Conservation (phyloP, 2,329 filamentous ascomycete species). For the Stemphylium vesicarium region DNA sequence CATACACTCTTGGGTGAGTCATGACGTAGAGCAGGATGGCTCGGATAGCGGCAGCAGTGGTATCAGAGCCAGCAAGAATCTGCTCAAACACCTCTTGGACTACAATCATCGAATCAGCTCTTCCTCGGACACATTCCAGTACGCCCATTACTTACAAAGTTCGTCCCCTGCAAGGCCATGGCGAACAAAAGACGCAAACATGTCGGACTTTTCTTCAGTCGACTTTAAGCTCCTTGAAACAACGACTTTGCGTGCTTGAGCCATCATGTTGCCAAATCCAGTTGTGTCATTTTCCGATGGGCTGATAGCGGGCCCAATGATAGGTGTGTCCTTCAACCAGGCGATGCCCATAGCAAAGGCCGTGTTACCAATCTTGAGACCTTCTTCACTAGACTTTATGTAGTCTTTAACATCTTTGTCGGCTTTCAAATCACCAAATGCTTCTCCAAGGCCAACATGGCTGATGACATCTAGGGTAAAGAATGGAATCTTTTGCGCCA, state of each 20-base stretch:
- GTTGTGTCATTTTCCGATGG: constrained; percentile 46
- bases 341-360: constrained; percentile 35
- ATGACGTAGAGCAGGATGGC: constrained; percentile 61
- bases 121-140: background rate
- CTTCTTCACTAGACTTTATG: constrained; percentile 53
- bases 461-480: constrained; percentile 65
- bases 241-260: constrained; percentile 36
- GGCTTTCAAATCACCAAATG: constrained; percentile 59
- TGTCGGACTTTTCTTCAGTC: constrained; percentile 55
- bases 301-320: constrained; percentile 37
- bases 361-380: constrained; percentile 37
- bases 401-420: constrained; percentile 58
- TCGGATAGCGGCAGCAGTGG: constrained; percentile 62
- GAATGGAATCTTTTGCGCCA: constrained; percentile 57
- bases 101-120: constrained; percentile 18
- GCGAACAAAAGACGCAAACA: constrained; percentile 61
- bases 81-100: constrained; percentile 52
- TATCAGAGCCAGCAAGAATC: constrained; percentile 64
- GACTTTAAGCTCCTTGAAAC: constrained; percentile 55
- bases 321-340: constrained; percentile 32
- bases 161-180: constrained; percentile 52
- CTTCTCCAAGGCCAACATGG: constrained; percentile 58
- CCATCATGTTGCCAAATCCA: constrained; percentile 44
- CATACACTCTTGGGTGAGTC: constrained; percentile 57
- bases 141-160: constrained; percentile 31